These are phyloP conservation scores for Cicer yamashitae DNA, from an alignment of 306 rosid genomes.

Conservation along the genomic window DNA sequence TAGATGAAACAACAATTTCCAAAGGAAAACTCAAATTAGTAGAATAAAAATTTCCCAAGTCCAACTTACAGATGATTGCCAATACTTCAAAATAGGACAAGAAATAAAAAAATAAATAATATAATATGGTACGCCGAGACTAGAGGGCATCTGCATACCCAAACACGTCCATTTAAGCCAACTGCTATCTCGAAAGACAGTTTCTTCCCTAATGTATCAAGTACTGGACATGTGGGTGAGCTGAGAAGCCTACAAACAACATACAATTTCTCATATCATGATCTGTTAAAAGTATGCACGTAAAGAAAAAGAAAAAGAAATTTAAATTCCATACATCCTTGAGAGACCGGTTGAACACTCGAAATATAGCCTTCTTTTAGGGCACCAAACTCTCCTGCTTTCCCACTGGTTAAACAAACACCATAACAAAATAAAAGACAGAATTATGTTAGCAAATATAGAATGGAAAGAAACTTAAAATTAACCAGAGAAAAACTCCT, in stretches of 20 bases:
- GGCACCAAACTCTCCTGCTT: conserved; percentile 80
- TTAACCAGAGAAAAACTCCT: neutral
- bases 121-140: neutral
- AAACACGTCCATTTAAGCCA: conserved; percentile 73
- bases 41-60: conserved; percentile 25
- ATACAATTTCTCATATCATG: conserved; percentile 8
- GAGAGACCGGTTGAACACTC: conserved; percentile 89
- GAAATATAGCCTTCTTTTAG: conserved; percentile 87
- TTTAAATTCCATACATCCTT: conserved; percentile 63
- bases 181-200: conserved; percentile 79
- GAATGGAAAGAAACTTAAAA: neutral
- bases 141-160: too few relatives aligned
- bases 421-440: conserved; percentile 33
- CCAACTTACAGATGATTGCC: conserved; percentile 9
- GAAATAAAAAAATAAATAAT: conserved; percentile 1
- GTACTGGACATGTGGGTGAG: conserved; percentile 60
- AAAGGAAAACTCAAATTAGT: conserved; percentile 16
- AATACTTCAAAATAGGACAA: conserved; percentile 28
- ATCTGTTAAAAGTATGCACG: conserved; percentile 30
- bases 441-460: neutral
- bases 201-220: conserved; percentile 82
- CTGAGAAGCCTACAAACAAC: too few relatives aligned
- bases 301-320: neutral
- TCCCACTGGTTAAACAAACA: conserved; percentile 65
- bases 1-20: conserved; percentile 16